Conservation (phyloP, 768 basidiomycete species). For the Lactarius psammicola region DNA sequence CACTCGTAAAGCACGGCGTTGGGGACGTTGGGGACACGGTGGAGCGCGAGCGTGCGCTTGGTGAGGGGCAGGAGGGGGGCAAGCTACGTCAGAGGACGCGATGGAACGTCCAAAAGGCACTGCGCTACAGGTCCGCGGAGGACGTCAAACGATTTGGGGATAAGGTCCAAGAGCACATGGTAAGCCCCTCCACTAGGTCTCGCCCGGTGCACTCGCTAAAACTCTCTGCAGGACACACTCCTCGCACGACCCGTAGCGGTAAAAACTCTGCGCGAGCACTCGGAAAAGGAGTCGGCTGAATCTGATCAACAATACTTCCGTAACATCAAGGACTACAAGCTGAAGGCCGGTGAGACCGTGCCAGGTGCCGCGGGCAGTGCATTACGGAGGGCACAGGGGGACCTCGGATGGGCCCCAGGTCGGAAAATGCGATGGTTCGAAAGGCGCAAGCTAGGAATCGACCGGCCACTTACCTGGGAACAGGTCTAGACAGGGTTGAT, state of each 20-base stretch:
- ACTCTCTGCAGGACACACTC: slow-evolving; percentile 20
- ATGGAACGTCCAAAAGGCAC: slow-evolving; percentile 72
- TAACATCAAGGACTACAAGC: slow-evolving; percentile 27
- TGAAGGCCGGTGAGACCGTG: slow-evolving; percentile 29
- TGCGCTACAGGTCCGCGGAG: slow-evolving; percentile 54
- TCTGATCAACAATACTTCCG: slow-evolving; percentile 28
- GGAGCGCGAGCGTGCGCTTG: slow-evolving; percentile 46
- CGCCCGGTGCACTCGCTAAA: background rate
- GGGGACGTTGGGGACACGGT: slow-evolving; percentile 47
- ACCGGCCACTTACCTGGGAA: slow-evolving; percentile 27
- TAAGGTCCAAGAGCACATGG: slow-evolving; percentile 65
- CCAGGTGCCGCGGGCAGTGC: slow-evolving; percentile 27
- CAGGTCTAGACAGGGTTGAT: slow-evolving; percentile 11
- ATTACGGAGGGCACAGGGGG: slow-evolving; percentile 23
- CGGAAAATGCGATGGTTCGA: slow-evolving; percentile 28
- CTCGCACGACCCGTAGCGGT: slow-evolving; percentile 28
- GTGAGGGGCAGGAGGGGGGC: slow-evolving; percentile 39
- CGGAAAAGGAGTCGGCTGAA: slow-evolving; percentile 13
- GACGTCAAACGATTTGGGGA: slow-evolving; percentile 49
- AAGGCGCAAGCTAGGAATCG: slow-evolving; percentile 28
- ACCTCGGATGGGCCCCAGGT: slow-evolving; percentile 27
- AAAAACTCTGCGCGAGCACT: slow-evolving; percentile 22
- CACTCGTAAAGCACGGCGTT: slow-evolving; percentile 53
- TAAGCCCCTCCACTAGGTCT: slow-evolving; percentile 32
- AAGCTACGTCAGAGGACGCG: slow-evolving; percentile 63